Evolutionary conservation across 192 early-diverging fungal species (phyloP).

Genomic region (Coemansia sp.): DNA sequence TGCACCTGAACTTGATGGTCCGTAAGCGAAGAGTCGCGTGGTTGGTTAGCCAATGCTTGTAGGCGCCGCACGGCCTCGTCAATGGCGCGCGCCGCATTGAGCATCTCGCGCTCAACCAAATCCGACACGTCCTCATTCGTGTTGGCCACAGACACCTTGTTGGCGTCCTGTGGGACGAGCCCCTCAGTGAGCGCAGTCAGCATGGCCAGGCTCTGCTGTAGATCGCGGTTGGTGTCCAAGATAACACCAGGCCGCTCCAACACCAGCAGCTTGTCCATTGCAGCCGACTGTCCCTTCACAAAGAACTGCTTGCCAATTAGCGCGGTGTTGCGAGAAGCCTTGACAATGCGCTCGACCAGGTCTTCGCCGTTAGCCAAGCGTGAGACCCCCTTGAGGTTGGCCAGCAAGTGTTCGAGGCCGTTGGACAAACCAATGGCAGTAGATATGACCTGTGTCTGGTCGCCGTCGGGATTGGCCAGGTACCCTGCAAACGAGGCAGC

Average conservation of each 20-base stretch:
- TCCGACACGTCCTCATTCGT: conserved; percentile 82
- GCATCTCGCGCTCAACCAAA: conserved; percentile 93
- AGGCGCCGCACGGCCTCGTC: conserved; percentile 86
- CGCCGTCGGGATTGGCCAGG: conserved; percentile 63
- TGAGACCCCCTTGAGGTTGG: conserved; percentile 88
- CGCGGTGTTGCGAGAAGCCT: conserved; percentile 67
- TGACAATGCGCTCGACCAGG: conserved; percentile 75
- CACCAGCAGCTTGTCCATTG: conserved; percentile 64
- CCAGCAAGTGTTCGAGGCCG: conserved; percentile 76
- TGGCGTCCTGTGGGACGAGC: conserved; percentile 64
- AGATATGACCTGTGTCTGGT: conserved; percentile 86
- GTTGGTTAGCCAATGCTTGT: conserved; percentile 77
- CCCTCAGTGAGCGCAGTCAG: conserved; percentile 79
- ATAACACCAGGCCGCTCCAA: conserved; percentile 75
- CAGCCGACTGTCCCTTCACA: conserved; percentile 79
- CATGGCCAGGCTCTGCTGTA: conserved; percentile 74
- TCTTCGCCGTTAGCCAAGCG: conserved; percentile 83
- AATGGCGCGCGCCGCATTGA: conserved; percentile 87
- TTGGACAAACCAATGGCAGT: conserved; percentile 81
- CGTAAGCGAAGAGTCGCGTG: conserved; percentile 69
- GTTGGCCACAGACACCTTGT: conserved; percentile 47
- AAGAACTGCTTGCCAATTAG: conserved; percentile 79
- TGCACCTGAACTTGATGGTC: conserved; percentile 88
- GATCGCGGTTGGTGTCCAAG: conserved; percentile 70
- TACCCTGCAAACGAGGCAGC: conserved; percentile 58